Conservation (phyloP, 352 stramenopile genomes). For the Phytophthora megakarya region DNA sequence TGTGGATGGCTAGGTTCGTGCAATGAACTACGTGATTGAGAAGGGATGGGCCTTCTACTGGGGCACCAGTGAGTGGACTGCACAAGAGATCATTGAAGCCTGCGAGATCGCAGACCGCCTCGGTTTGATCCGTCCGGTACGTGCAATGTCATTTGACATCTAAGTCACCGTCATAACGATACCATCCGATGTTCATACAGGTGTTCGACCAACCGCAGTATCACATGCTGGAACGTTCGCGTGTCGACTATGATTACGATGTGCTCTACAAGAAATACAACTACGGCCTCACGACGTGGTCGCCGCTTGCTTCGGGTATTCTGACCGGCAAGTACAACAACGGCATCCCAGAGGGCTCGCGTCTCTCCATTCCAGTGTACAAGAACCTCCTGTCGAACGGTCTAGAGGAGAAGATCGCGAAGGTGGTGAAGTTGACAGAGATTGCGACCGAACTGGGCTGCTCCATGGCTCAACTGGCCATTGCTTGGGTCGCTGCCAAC, state of each 20-base stretch:
- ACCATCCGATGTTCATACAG: constrained; percentile 44
- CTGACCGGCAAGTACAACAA: constrained; percentile 80
- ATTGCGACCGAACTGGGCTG: constrained; percentile 69
- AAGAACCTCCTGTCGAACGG: constrained; percentile 51
- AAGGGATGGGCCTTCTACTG: constrained; percentile 48
- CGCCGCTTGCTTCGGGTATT: constrained; percentile 60
- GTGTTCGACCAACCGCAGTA: constrained; percentile 74
- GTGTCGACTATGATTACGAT: constrained; percentile 71
- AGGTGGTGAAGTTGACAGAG: constrained; percentile 40
- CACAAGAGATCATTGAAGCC: constrained; percentile 70
- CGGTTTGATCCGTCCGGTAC: constrained; percentile 34
- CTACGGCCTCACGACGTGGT: constrained; percentile 77
- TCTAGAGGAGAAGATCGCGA: constrained; percentile 45
- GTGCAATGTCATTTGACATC: constrained; percentile 22
- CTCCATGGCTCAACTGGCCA: constrained; percentile 51
- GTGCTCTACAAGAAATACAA: constrained; percentile 70
- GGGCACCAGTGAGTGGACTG: constrained; percentile 79
- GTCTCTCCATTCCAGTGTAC: constrained; percentile 46
- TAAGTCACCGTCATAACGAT: constrained; percentile 44
- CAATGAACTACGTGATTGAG: constrained; percentile 53
- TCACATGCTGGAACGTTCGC: constrained; percentile 71
- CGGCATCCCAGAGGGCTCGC: constrained; percentile 53
- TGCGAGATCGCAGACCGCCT: constrained; percentile 45
- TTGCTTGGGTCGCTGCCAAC: constrained; percentile 53
- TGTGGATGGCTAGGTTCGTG: constrained; percentile 29